phyloP scores from a whole-genome alignment of 768 basidiomycete species.

The Rhizopogon salebrosus region DNA sequence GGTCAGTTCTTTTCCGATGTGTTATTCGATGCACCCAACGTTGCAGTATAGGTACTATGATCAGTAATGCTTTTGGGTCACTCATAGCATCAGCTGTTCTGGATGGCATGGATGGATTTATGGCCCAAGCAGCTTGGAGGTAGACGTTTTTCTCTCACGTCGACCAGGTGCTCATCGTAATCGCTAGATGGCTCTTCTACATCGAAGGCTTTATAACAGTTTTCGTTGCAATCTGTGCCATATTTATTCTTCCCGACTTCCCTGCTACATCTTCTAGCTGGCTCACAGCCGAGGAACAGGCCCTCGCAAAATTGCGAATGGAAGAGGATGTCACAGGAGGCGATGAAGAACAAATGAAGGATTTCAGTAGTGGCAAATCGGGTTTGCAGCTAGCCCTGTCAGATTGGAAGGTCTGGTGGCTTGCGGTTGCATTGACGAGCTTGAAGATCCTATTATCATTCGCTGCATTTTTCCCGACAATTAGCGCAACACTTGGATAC shows the following conservation, averaged over 20 bases:
- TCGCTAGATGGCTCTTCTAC: conserved; percentile 64
- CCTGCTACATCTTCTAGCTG: conserved; percentile 52
- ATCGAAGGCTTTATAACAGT: conserved; percentile 58
- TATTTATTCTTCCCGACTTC: conserved; percentile 72
- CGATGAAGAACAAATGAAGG: conserved; percentile 41
- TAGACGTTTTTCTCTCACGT: conserved; percentile 22
- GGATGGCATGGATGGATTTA: conserved; percentile 60
- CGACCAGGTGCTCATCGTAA: not conserved
- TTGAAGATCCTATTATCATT: conserved; percentile 61
- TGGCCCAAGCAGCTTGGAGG: conserved; percentile 72
- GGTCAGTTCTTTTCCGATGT: conserved; percentile 16
- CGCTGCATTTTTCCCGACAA: conserved; percentile 77
- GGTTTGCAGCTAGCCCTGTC: conserved; percentile 57
- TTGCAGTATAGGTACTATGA: conserved; percentile 40
- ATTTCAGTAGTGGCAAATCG: conserved; percentile 22
- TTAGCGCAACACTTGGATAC: conserved; percentile 69
- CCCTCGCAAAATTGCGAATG: conserved; percentile 56
- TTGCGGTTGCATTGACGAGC: conserved; percentile 57
- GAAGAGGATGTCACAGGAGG: conserved; percentile 55
- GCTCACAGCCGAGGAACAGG: conserved; percentile 53
- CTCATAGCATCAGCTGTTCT: conserved; percentile 76
- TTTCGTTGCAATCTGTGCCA: conserved; percentile 44
- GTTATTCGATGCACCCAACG: not conserved
- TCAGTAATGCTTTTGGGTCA: conserved; percentile 80
- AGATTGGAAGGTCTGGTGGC: conserved; percentile 86